Conservation (phyloP, 306 rosid species). For the Parietaria judaica region DNA sequence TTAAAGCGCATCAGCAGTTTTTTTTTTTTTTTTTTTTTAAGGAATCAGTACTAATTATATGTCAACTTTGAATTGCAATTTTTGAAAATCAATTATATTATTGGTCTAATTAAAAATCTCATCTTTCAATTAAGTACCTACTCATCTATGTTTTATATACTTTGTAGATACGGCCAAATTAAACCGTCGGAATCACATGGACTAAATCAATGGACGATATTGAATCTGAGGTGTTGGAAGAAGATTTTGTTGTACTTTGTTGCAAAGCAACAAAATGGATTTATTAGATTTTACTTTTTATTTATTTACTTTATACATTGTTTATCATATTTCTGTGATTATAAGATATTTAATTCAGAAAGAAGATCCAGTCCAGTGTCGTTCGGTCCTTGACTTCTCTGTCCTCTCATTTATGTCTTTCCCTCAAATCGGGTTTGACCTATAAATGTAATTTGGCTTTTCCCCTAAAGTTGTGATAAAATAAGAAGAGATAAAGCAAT, state of each 20-base stretch:
- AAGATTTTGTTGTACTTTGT: constrained; percentile 2
- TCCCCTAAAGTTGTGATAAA: neutral
- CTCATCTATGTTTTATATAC: no score
- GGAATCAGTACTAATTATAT: no score
- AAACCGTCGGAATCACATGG: neutral
- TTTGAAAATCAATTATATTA: no score
- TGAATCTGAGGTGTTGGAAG: constrained; percentile 1
- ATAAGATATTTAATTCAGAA: no score
- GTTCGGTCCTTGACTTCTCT: neutral
- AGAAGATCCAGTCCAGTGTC: neutral
- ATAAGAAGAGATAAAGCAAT: no score
- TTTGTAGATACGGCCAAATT: neutral
- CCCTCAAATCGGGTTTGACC: constrained; percentile 18
- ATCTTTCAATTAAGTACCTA: no score
- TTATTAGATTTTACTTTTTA: neutral
- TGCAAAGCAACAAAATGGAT: neutral
- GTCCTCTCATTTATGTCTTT: neutral
- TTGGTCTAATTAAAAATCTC: no score
- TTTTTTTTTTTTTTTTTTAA: no score
- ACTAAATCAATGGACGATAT: neutral
- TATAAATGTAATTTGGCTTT: constrained; percentile 51
- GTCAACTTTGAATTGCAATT: no score
- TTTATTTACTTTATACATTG: no score
- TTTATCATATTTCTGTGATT: no score
- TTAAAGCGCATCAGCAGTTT: no score